phyloP scores from a whole-genome alignment of 352 stramenopile genomes.

The Globisporangium acanthophoron region DNA sequence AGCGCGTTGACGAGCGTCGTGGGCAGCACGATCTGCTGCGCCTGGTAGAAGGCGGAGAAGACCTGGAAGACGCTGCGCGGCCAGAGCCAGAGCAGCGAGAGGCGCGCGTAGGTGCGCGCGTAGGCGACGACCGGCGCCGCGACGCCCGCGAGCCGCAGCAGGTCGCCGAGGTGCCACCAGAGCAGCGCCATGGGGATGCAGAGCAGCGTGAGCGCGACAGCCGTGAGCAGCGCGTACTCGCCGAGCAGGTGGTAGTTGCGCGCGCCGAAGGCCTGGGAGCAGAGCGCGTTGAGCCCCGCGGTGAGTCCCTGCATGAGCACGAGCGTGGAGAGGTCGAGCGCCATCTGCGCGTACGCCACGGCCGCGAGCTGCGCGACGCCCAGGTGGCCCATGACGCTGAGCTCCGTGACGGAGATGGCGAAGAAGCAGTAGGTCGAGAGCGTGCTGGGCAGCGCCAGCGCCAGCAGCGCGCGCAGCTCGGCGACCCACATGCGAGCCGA shows the following conservation, averaged over 20 bases:
- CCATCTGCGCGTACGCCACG: conserved; percentile 73
- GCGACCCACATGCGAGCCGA: background rate
- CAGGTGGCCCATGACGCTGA: conserved; percentile 77
- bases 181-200: conserved; percentile 64
- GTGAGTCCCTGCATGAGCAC: conserved; percentile 83
- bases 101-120: conserved; percentile 50
- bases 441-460: conserved; percentile 49
- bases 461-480: conserved; percentile 40
- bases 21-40: conserved; percentile 75
- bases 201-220: conserved; percentile 49
- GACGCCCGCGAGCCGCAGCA: conserved; percentile 43
- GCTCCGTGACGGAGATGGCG: conserved; percentile 71
- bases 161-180: conserved; percentile 68
- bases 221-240: conserved; percentile 58
- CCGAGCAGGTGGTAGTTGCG: conserved; percentile 75
- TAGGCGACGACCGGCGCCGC: conserved; percentile 34
- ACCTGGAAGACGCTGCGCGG: conserved; percentile 79
- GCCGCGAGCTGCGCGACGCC: conserved; percentile 75
- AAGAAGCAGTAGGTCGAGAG: conserved; percentile 78
- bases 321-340: conserved; percentile 69
- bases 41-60: conserved; percentile 74
- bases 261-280: conserved; percentile 79
- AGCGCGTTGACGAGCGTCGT: conserved; percentile 54
- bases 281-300: conserved; percentile 73
- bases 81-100: conserved; percentile 70